Evolutionary conservation across 1,284 basidiomycete genomes (phyloP), one percentile per base, ranked within the genome.

Genomic region (Golubevia sp.): DNA sequence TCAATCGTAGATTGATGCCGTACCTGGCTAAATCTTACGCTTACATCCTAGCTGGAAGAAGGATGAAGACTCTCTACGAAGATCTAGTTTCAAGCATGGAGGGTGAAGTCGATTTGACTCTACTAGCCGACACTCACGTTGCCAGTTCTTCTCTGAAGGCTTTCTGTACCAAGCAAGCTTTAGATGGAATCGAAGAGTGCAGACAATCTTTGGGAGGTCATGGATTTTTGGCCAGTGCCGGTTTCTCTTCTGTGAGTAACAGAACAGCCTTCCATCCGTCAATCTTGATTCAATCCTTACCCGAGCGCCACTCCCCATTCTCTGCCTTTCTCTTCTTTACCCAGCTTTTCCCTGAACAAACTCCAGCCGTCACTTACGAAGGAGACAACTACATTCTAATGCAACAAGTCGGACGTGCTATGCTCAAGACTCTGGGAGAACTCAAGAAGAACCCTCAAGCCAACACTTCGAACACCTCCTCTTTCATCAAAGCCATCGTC

Each of bases 351-450:
- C 38, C 62, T 13, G 58, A 67, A 57, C 53, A 70, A 34, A 59
- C 60, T 15, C 67, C 67, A 11, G 54, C 59, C 0, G 67, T 70
- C 27, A 70, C 66, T 3, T 70, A 70, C 66, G 67, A 70, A 56
- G 67, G 67, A 27, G 66, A 70, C 57, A 79, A 79, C 63, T 74
- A 69, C 27, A 75, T 79, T 0, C 71, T 79, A 2, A 68, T 68
- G 25, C 70, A 70, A 44, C 76, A 79, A 55, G 74, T 79, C 8
- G 76, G 75, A 2, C 67, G 76, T 3, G 76, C 75, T 4, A 75
- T 75, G 70, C 68, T 79, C 63, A 79, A 79, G 75, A 70, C 70
- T 58, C 50, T 62, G 7, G 65, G 64, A 44, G 72, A 74, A 54
- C 62, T 77, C 18, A 67, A 74, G 18, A 34, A 34, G 30, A 11